Conservation (phyloP, 2,329 filamentous ascomycete species). For the Fusarium anguioides region DNA sequence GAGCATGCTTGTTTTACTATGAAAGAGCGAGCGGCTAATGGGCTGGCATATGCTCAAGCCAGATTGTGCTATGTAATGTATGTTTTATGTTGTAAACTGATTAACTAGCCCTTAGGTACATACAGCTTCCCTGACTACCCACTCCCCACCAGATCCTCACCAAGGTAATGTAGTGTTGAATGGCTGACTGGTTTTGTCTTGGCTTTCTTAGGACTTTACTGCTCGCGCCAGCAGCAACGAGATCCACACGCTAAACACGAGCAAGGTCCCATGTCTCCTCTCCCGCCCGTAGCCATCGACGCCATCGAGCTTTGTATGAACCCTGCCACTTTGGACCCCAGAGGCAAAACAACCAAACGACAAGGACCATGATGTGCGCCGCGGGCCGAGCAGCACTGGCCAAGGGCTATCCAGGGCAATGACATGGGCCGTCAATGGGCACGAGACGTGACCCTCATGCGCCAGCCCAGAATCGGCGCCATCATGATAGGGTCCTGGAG, state of each 20-base stretch:
- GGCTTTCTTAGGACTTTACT: constrained; percentile 27
- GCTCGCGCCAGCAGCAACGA: constrained; percentile 38
- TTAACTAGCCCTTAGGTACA: constrained; percentile 22
- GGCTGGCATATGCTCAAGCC: constrained; percentile 18
- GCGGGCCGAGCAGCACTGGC: constrained; percentile 44
- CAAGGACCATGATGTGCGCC: constrained; percentile 42
- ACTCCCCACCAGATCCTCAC: constrained; percentile 40
- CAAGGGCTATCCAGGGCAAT: constrained; percentile 22
- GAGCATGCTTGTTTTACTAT: constrained; percentile 20
- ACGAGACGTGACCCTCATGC: constrained; percentile 46
- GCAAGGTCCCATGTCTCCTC: constrained; percentile 45
- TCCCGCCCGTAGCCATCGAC: constrained; percentile 47
- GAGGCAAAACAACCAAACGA: constrained; percentile 41
- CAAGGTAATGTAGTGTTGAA: constrained; percentile 33
- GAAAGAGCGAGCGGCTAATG: constrained; percentile 31
- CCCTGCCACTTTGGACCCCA: constrained; percentile 39
- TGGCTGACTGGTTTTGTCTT: constrained; percentile 35
- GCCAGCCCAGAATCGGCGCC: constrained; percentile 42
- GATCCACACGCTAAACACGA: constrained; percentile 45
- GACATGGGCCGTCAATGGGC: constrained; percentile 35
- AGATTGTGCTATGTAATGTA: constrained; percentile 21
- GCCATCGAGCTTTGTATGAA: constrained; percentile 41
- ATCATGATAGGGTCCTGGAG: constrained; percentile 38
- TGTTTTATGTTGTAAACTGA: constrained; percentile 21
- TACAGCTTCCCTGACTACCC: constrained; percentile 2